A percentile compares a stretch with the other conserved stretches of the same genome.
Evolutionary conservation across 768 basidiomycete genomes (phyloP).

Genomic region (Pleurotus pulmonarius): DNA sequence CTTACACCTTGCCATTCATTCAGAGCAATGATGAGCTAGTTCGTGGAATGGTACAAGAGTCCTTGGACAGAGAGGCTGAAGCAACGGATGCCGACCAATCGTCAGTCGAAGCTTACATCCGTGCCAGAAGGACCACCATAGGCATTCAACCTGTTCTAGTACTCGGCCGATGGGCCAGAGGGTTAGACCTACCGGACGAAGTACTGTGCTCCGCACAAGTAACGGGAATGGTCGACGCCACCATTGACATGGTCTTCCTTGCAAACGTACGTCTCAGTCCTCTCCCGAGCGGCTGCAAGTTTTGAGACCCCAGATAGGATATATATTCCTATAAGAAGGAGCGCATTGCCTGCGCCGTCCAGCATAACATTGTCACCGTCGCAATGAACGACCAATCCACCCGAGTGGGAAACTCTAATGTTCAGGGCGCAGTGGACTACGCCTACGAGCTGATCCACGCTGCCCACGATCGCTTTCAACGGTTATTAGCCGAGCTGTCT

Average conservation of each 20-base stretch:
- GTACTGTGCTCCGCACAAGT: slow-evolving; percentile 9
- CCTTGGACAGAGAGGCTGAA: background rate
- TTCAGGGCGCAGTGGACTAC: slow-evolving; percentile 7
- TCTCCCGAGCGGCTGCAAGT: background rate
- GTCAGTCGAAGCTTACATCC: slow-evolving; percentile 6
- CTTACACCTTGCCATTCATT: slow-evolving; percentile 3
- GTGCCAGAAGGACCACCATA: slow-evolving; percentile 10
- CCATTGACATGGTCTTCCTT: slow-evolving; percentile 11
- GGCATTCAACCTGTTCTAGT: slow-evolving; percentile 10
- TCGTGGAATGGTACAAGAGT: slow-evolving; percentile 6
- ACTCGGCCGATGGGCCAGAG: slow-evolving; percentile 7
- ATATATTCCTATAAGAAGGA: slow-evolving; percentile 15
- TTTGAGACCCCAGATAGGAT: slow-evolving; percentile 4
- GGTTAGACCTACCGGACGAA: slow-evolving; percentile 10
- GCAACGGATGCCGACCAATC: background rate
- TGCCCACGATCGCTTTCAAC: background rate
- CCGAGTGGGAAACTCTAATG: slow-evolving; percentile 3
- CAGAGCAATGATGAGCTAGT: slow-evolving; percentile 1
- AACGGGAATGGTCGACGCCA: slow-evolving; percentile 3
- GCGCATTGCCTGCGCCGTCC: slow-evolving; percentile 7
- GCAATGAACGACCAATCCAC: slow-evolving; percentile 7
- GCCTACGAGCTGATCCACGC: background rate
- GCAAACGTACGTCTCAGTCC: slow-evolving; percentile 8
- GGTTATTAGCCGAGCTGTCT: background rate
- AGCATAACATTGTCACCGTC: slow-evolving; percentile 12